Percentiles rank a stretch among this genome's conserved stretches.
Evolutionary conservation across 148 eudicot genomes (phyloP).

Genomic region (Rhododendron vialii): DNA sequence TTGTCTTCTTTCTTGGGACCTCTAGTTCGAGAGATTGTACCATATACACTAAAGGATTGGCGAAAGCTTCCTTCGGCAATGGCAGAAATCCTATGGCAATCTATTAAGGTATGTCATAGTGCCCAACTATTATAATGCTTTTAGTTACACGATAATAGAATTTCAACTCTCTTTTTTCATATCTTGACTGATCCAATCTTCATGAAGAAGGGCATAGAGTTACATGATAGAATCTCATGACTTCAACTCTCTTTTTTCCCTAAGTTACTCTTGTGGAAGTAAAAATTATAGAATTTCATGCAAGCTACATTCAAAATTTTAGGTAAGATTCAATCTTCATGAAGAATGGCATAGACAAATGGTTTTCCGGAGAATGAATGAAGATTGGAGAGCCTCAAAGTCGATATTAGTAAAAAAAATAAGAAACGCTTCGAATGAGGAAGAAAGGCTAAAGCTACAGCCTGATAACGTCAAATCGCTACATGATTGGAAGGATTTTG

Average conservation of each 20-base stretch:
- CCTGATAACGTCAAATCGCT: neutral
- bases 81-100: neutral
- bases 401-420: neutral
- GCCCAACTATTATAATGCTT: neutral
- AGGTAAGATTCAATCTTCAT: neutral
- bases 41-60: neutral
- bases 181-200: no score
- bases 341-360: neutral
- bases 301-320: no score
- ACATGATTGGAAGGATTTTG: neutral
- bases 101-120: neutral
- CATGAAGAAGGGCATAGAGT: no score
- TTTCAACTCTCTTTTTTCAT: no score
- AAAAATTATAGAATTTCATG: no score
- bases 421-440: neutral
- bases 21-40: neutral
- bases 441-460: neutral
- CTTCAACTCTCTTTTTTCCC: no score
- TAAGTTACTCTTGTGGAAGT: no score
- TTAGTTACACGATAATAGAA: no score
- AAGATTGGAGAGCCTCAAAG: neutral
- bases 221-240: no score
- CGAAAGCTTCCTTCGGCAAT: neutral
- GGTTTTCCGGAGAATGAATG: neutral
- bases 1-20: neutral